Conservation (phyloP, 306 rosid genomes). For the Argentina anserina region DNA sequence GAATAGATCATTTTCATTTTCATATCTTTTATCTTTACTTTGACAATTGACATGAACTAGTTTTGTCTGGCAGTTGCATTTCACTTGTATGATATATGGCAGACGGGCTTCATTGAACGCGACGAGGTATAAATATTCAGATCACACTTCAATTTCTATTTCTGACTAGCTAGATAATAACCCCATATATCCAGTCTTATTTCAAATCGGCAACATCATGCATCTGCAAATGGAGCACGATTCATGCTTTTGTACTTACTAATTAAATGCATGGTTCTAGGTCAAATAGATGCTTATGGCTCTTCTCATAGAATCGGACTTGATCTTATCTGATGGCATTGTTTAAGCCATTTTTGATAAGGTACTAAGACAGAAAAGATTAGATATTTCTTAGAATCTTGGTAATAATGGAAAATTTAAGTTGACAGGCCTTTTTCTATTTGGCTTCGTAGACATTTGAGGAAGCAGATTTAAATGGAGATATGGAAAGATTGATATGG, state of each 20-base stretch:
- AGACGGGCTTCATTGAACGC: constrained; percentile 48
- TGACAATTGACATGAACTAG: background rate
- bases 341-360: constrained; percentile 44
- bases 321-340: constrained; percentile 44
- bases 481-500: constrained; percentile 52
- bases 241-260: no score
- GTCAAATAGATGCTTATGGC: constrained; percentile 53
- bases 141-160: background rate
- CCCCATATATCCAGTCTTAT: background rate
- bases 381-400: no score
- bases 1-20: no score
- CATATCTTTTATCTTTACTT: constrained; percentile 12
- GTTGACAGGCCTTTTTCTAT: no score
- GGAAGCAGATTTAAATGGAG: constrained; percentile 57
- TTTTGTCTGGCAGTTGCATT: constrained; percentile 46
- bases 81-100: constrained; percentile 46
- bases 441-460: constrained; percentile 33
- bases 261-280: no score
- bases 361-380: constrained; percentile 24
- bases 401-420: no score
- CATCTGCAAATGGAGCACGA: no score
- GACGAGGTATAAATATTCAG: constrained; percentile 37
- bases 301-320: constrained; percentile 46
- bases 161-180: background rate
- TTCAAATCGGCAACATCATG: background rate